phyloP scores from a whole-genome alignment of 257 asterid species.

The Mitragyna speciosa region DNA sequence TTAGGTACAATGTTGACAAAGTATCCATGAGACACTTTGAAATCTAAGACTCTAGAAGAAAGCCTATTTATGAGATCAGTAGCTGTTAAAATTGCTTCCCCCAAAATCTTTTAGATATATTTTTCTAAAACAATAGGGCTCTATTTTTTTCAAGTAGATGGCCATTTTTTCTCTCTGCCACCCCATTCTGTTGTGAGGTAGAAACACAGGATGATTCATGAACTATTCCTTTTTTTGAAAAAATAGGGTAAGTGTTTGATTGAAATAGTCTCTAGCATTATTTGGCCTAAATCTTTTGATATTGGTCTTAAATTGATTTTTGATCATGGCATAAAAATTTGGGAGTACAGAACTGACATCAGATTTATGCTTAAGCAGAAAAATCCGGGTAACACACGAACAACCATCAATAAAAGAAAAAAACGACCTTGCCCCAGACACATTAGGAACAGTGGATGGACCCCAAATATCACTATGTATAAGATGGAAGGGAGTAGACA shows the following conservation, averaged over 20 bases:
- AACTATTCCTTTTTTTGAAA: not conserved
- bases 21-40: not conserved
- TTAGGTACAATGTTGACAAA: not conserved
- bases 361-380: no score
- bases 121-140: not conserved
- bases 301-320: not conserved
- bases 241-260: no score
- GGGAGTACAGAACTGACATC: not conserved
- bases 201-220: not conserved
- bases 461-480: no score
- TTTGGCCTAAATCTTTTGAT: not conserved
- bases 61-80: not conserved
- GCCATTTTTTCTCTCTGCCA: not conserved
- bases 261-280: not conserved
- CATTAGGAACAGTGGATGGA: no score
- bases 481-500: not conserved
- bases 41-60: not conserved
- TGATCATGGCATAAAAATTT: not conserved
- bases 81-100: not conserved
- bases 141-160: not conserved
- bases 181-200: not conserved
- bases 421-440: no score
- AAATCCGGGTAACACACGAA: no score
- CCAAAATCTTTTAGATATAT: not conserved
- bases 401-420: no score